Percentiles rank a stretch among this genome's conserved stretches.
Evolutionary conservation across 2,329 filamentous ascomycete genomes (phyloP).

Genomic region (Hypoxylon sp.): DNA sequence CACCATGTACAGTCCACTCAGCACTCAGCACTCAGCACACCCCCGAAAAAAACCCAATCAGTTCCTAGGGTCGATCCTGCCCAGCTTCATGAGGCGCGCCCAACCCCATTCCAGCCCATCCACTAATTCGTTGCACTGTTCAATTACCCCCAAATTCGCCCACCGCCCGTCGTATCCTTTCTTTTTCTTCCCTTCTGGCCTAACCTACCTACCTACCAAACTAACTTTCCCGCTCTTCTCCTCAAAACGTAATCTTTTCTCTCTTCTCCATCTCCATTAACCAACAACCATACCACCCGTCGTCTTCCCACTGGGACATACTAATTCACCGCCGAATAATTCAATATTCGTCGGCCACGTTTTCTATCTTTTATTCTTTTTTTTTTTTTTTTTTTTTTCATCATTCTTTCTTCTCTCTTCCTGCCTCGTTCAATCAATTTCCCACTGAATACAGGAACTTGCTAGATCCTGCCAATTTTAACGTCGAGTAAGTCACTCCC

Average conservation of each 20-base stretch:
- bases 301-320: slow-evolving; percentile 29
- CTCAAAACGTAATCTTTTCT: slow-evolving; percentile 27
- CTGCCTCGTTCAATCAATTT: slow-evolving; percentile 19
- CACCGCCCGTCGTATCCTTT: slow-evolving; percentile 31
- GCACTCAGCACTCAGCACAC: too few relatives aligned
- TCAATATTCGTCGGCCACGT: slow-evolving; percentile 40
- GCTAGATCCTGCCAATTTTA: slow-evolving; percentile 10
- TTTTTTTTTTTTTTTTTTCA: slow-evolving; percentile 4
- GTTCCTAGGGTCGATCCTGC: slow-evolving; percentile 20
- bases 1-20: too few relatives aligned
- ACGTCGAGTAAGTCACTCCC: slow-evolving; percentile 31
- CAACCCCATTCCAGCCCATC: slow-evolving; percentile 35
- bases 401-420: slow-evolving; percentile 12
- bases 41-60: slow-evolving; percentile 20
- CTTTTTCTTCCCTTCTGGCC: slow-evolving; percentile 26
- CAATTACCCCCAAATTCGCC: slow-evolving; percentile 21
- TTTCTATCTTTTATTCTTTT: slow-evolving; percentile 21
- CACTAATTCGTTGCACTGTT: slow-evolving; percentile 22
- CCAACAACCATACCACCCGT: too few relatives aligned
- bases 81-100: slow-evolving; percentile 36
- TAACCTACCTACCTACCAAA: slow-evolving; percentile 31
- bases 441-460: slow-evolving; percentile 16
- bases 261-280: slow-evolving; percentile 30
- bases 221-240: slow-evolving; percentile 29
- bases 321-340: slow-evolving; percentile 29